Evolutionary conservation across 2,329 filamentous ascomycete genomes (phyloP), one percentile per base, ranked within the genome.

Genomic region (Calycina marina): DNA sequence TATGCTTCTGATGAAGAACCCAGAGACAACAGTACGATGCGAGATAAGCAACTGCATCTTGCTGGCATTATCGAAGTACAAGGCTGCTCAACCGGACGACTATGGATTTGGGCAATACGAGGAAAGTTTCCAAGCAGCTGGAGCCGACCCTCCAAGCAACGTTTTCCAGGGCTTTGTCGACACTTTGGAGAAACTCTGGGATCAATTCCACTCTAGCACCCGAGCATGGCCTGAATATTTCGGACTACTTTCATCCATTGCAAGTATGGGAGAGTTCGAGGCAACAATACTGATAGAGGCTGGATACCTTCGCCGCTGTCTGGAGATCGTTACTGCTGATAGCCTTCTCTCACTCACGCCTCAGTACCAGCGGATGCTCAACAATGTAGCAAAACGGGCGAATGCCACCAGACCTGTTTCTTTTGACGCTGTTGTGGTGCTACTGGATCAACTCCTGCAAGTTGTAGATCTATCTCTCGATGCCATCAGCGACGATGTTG

Each of bases 171-270:
- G 40, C 5, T 28, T 50, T 16, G 32, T 73, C 25, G 44, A 47
- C 12, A 56, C 71, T 14, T 60, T 84, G 30, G 57, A 61, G 17
- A 52, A 61, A 14, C 52, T 82, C 3, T 83, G 72, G 69, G 57
- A 65, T 3, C 59, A 56, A n/a, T 72, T 84, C 35, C 72, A 81
- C 38, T 54, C 59, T 3, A 60, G 66, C 28, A 58, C 72, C 16
- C 69, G 74, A 35, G 68, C 78, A 3, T 90, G 82, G 82, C 69
- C 75, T 25, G 80, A 88, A 46, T 77, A 77, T 36, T 88, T 88
- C 49, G 67, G 68, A 9, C 64, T 79, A n/a, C 60, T 86, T 39
- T 49, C 67, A n/a, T 59, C 59, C n/a, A 77, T 86, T 48, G 71
- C 72, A 10, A 61, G 59, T 28, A 54, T 82, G 34, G 77, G 78